phyloP scores from a whole-genome alignment of 768 basidiomycete species.

The Mycena albidolilacea region DNA sequence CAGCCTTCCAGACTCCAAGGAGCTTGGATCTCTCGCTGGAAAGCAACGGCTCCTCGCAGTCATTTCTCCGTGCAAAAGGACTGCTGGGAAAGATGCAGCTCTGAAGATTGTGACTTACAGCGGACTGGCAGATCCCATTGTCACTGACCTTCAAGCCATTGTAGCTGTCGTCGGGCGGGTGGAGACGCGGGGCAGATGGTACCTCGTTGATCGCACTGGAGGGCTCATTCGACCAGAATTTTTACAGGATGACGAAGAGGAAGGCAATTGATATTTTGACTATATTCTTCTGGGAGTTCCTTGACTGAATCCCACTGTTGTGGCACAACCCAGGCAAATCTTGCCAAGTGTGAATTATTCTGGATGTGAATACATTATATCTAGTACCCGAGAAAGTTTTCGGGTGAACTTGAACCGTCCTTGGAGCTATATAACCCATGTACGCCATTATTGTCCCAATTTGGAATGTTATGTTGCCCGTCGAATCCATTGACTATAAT shows the following conservation, averaged over 20 bases:
- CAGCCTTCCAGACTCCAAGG: not conserved
- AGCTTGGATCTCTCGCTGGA: not conserved
- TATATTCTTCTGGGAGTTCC: too few relatives aligned
- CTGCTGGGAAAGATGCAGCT: slow-evolving; percentile 1
- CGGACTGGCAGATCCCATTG: not conserved
- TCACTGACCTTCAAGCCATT: slow-evolving; percentile 11
- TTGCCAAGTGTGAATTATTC: too few relatives aligned
- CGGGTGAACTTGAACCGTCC: too few relatives aligned
- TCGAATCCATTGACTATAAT: too few relatives aligned
- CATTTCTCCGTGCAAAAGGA: not conserved
- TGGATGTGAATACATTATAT: too few relatives aligned
- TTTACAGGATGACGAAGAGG: not conserved
- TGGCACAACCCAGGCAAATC: too few relatives aligned
- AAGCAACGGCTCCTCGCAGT: not conserved
- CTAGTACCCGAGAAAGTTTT: too few relatives aligned
- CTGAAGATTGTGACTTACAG: not conserved
- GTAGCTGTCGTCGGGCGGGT: slow-evolving; percentile 5
- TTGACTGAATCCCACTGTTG: too few relatives aligned
- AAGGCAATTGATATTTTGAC: too few relatives aligned
- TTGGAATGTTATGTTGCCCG: too few relatives aligned
- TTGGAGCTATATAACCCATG: too few relatives aligned
- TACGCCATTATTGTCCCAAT: too few relatives aligned
- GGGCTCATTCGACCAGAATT: slow-evolving; percentile 16
- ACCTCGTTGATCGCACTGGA: slow-evolving; percentile 15
- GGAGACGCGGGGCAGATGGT: slow-evolving; percentile 3